Evolutionary conservation across 1,139 yeast genomes (phyloP), one percentile per base, ranked within the genome.

Genomic region (Debaryomyces fabryi): DNA sequence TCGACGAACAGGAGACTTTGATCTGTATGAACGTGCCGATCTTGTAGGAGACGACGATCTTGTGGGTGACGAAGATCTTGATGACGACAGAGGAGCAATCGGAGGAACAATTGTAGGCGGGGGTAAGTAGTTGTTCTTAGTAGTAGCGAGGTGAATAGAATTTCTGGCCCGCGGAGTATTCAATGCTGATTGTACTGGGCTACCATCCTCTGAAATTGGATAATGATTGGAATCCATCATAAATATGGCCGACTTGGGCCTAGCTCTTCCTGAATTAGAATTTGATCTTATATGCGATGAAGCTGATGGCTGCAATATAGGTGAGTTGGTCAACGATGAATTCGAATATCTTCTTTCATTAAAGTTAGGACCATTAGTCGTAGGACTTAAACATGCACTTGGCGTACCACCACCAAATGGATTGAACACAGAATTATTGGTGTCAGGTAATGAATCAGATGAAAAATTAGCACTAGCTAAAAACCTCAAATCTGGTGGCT

Each of bases 391-490:
- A 45, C 33, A 38, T 12, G 35, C 30, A 46, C 45, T 50, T 49
- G 47, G 46, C 30, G 15, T 25, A 20, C 21, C 21, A 20, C 36
- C 32, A 7, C 44, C 13, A 33, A 40, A 35, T 16, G 42, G 21
- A 24, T 37, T 41, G 30, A 47, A 27, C 39, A 34, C 42, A 23
- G 52, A 41, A 42, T 44, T 9, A 10, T 18, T 15, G 42, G 36
- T 42, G 36, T 47, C 68, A 27, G 57, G 53, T 13, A 74, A 54
- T 1, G 79, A 75, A 44, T 75, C 79, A 0, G 74, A 59, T n/a
- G 78, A 73, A 56, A 75, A 75, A 56, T 75, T 75, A 39, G 77
- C 72, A 50, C 78, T 72, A 10, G 73, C 68, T 24, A 74, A 59
- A 37, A 55, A 56, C 4, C 60, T 50, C 30, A 69, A 49, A 30